Evolutionary conservation across 257 asterid species (phyloP), one percentile per base, ranked within the genome.

Genomic region (Solanum bukasovii): DNA sequence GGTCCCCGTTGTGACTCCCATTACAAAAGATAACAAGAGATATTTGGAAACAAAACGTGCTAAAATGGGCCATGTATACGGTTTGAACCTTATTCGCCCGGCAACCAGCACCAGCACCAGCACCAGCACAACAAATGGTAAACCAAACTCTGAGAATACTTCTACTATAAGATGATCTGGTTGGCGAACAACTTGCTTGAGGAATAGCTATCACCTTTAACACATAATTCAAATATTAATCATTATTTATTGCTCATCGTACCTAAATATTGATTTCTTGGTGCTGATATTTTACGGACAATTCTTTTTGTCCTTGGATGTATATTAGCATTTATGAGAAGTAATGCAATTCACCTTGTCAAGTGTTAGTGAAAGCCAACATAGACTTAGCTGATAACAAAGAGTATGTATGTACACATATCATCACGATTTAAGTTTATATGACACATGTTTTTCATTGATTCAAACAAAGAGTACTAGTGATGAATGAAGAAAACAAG

Each of bases 31-130:
- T 87, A 97, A 96, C 93, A 91, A 91, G 95, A 93, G 95, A 92
- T 97, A 97, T 87, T 87, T 97, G 73, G 99, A 97, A 92, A 97
- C 99, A 1, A 97, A 97, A 88, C 96, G 98, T 3, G 91, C 95
- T 75, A 97, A 96, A 90, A 95, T 97, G 99, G 99, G 98, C 42
- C 99, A 97, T n/a, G 90, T 95, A 7, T 97, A 97, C 83, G 98
- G 97, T 42, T 31, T 92, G 7, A 96, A 93, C 31, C 59, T 88
- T 65, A 95, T 93, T 11, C 94, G 98, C 49, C 79, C 59, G 85
- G 95, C 96, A 75, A 87, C 91, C 93, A 88, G 85, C 93, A 89
- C 91, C 92, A 88, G 84, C 93, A 89, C 79, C 16, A 44, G 52
- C 52, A 44, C 63, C 8, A 52, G 82, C 93, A 89, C 84, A 89